Conservation (phyloP, 257 asterid genomes). For the Solanum pennellii region DNA sequence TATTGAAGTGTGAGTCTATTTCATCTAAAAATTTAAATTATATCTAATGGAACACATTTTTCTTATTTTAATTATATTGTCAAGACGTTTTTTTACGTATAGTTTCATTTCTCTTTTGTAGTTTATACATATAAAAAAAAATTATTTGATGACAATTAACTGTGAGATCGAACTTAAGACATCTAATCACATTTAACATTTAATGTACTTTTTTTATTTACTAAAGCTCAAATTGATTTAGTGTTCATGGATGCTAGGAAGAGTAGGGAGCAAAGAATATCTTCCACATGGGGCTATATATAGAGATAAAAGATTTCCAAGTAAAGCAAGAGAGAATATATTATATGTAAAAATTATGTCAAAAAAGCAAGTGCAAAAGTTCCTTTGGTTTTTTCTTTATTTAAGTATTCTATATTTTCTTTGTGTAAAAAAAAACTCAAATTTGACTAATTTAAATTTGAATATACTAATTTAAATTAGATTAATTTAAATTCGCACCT, state of each 20-base stretch:
- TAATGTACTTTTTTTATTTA: background rate
- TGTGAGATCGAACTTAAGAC: background rate
- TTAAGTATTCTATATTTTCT: background rate
- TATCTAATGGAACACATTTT: background rate
- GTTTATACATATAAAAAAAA: too few relatives aligned
- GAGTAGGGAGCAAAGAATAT: background rate
- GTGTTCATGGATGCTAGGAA: background rate
- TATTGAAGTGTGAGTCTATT: background rate
- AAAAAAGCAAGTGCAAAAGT: background rate
- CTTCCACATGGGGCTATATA: background rate
- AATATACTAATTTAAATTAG: background rate
- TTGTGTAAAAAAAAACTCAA: too few relatives aligned
- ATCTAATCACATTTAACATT: background rate
- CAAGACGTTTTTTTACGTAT: background rate
- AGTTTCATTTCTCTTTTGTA: accelerated
- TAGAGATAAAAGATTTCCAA: background rate
- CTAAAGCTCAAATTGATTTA: background rate
- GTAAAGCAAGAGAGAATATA: background rate
- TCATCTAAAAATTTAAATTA: background rate
- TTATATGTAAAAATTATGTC: background rate
- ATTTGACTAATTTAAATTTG: too few relatives aligned
- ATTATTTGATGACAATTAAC: too few relatives aligned
- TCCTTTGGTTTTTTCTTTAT: background rate
- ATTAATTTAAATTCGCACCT: background rate
- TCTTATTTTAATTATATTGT: background rate